Conservation (phyloP, 2,329 filamentous ascomycete genomes). For the Helminthosporium solani region DNA sequence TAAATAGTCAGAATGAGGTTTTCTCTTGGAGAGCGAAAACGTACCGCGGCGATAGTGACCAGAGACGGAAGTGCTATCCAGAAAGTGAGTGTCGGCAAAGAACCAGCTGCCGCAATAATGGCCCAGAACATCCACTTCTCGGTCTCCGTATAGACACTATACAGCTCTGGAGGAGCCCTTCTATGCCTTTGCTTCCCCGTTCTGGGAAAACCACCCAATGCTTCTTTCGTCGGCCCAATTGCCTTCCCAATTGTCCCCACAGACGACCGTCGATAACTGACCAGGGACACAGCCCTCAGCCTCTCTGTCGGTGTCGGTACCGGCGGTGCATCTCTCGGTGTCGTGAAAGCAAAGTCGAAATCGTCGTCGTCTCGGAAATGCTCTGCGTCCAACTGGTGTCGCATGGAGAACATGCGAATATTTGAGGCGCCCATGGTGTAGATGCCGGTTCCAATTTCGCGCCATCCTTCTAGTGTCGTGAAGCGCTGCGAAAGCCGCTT, state of each 20-base stretch:
- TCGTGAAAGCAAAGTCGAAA: background rate
- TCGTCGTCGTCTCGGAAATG: slow-evolving; percentile 9
- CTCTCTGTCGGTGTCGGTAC: slow-evolving; percentile 1
- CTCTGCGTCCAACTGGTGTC: slow-evolving; percentile 19
- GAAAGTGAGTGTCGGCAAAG: slow-evolving; percentile 48
- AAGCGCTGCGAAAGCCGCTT: slow-evolving; percentile 12
- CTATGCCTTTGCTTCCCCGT: background rate
- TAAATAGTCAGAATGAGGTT: slow-evolving; percentile 4
- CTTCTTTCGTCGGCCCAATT: slow-evolving; percentile 3
- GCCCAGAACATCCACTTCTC: slow-evolving; percentile 15
- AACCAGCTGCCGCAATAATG: slow-evolving; percentile 39
- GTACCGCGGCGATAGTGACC: slow-evolving; percentile 22
- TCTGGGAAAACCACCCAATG: background rate
- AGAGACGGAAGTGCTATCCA: slow-evolving; percentile 51
- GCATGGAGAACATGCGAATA: slow-evolving; percentile 15
- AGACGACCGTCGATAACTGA: slow-evolving; percentile 4
- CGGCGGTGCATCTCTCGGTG: background rate
- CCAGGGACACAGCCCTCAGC: background rate
- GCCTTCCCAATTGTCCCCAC: slow-evolving; percentile 11
- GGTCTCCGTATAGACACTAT: slow-evolving; percentile 12
- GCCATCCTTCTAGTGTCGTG: slow-evolving; percentile 23
- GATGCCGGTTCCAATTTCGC: slow-evolving; percentile 16
- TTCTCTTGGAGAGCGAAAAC: background rate
- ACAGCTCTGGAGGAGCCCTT: slow-evolving; percentile 1
- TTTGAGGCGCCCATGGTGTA: slow-evolving; percentile 18